Evolutionary conservation across 2,329 filamentous ascomycete species (phyloP).

Genomic region (Drechslerella coelobrocha): DNA sequence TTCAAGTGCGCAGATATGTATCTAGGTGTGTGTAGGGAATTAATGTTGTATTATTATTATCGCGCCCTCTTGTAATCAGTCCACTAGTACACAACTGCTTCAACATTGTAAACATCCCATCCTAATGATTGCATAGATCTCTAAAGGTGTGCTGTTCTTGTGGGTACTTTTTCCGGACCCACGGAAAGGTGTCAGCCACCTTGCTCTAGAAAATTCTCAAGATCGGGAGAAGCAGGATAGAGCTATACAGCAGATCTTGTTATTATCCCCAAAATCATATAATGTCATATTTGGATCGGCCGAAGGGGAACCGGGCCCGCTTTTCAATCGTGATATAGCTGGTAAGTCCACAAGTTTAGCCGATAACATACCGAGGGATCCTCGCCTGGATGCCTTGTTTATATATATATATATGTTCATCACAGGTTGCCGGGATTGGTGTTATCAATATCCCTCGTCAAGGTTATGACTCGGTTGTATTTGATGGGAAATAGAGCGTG

Average conservation of each 20-base stretch:
- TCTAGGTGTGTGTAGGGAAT: too few species aligned
- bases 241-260: not conserved
- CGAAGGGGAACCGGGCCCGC: not conserved
- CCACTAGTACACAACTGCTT: too few species aligned
- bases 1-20: too few species aligned
- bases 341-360: conserved; percentile 33
- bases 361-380: conserved; percentile 42
- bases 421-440: not conserved
- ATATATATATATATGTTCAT: not conserved
- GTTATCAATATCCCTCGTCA: not conserved
- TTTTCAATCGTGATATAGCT: not conserved
- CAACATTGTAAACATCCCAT: too few species aligned
- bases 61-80: too few species aligned
- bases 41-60: too few species aligned
- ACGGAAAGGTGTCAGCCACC: conserved; percentile 19
- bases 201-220: conserved; percentile 32
- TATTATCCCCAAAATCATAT: not conserved
- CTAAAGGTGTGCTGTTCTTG: too few species aligned
- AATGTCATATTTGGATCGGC: not conserved
- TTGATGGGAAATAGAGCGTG: not conserved
- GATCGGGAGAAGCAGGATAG: conserved; percentile 11
- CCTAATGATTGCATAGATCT: too few species aligned
- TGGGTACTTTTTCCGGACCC: too few species aligned
- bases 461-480: not conserved
- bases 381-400: conserved; percentile 3